Conservation (phyloP, 2,329 filamentous ascomycete genomes). For the Neoarthrinium moseri region DNA sequence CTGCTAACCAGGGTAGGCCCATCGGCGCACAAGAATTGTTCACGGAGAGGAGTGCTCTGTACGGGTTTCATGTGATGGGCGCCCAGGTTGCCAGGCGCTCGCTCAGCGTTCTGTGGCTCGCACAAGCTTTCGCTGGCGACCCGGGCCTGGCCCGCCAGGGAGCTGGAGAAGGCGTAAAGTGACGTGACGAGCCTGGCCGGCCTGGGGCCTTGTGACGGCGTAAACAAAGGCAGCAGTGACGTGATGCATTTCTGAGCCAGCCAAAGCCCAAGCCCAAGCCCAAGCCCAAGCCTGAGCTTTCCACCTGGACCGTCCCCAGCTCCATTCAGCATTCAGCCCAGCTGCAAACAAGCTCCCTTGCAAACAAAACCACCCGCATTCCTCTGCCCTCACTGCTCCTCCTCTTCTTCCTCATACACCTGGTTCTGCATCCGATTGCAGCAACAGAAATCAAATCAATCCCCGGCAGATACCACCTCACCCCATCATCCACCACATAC, state of each 20-base stretch:
- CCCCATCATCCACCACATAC: conserved; percentile 58
- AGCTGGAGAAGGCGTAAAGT: too few species aligned
- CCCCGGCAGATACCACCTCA: not conserved
- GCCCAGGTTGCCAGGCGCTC: not conserved
- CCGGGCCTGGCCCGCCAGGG: not conserved
- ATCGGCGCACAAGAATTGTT: too few species aligned
- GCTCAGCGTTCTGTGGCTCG: not conserved
- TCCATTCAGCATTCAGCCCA: too few species aligned
- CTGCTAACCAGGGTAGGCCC: too few species aligned
- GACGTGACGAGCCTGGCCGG: conserved; percentile 8
- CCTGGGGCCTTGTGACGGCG: conserved; percentile 13
- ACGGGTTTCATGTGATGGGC: too few species aligned
- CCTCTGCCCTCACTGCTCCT: conserved; percentile 1
- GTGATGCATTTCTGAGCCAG: conserved; percentile 27
- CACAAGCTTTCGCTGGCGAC: not conserved
- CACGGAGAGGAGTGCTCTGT: too few species aligned
- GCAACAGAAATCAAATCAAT: conserved; percentile 1
- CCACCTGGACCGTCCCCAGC: too few species aligned
- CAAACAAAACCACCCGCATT: conserved; percentile 14
- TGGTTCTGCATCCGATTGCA: conserved; percentile 5
- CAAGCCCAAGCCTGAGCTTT: not conserved
- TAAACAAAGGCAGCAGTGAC: conserved; percentile 26
- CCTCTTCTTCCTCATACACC: not conserved
- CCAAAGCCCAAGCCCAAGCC: conserved; percentile 15
- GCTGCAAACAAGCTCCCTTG: not conserved